Evolutionary conservation across 176 grass and related monocot species (phyloP).

Genomic region (Bonia amplexicaulis): DNA sequence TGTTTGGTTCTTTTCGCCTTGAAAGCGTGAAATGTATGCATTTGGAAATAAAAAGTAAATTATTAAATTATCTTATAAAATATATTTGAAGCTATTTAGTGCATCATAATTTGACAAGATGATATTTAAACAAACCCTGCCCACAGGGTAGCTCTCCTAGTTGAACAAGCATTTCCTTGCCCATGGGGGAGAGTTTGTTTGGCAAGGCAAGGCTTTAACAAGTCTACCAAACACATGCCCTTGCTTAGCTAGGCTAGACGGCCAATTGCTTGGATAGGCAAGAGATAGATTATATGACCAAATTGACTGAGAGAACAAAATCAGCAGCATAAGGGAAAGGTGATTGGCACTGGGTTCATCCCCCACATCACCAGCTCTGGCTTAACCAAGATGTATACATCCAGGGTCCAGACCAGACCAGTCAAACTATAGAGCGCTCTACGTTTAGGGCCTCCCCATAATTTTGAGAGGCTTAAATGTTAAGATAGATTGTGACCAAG

Average conservation of each 20-base stretch:
- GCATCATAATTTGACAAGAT: neutral
- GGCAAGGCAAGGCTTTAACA: neutral
- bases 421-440: neutral
- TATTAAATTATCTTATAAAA: neutral
- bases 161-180: neutral
- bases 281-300: neutral
- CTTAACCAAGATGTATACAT: neutral
- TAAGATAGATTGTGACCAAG: neutral
- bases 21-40: no score
- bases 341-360: neutral
- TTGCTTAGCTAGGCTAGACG: neutral
- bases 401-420: neutral
- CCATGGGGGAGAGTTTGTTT: neutral
- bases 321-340: neutral
- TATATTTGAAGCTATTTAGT: neutral
- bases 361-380: neutral
- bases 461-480: constrained; percentile 5
- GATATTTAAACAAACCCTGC: neutral
- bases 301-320: neutral
- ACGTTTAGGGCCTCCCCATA: neutral
- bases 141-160: neutral
- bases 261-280: neutral
- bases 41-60: neutral
- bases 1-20: neutral
- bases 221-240: neutral